Conservation (phyloP, 768 basidiomycete genomes). For the Leucocoprinus birnbaumii region DNA sequence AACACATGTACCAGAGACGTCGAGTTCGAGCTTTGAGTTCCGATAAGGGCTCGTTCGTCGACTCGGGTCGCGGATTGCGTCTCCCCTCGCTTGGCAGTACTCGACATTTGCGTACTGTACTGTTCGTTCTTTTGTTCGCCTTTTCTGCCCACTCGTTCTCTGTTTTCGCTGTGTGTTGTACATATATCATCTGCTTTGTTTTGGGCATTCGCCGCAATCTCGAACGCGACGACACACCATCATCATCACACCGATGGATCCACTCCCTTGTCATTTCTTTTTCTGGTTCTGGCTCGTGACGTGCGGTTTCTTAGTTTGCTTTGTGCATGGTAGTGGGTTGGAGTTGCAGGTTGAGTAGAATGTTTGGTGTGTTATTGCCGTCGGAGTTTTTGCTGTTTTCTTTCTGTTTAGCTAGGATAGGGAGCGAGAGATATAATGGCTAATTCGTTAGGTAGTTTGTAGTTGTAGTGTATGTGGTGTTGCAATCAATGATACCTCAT, state of each 20-base stretch:
- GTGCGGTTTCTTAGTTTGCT: neutral
- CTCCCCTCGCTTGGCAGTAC: too few relatives aligned
- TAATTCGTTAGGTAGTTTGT: slow-evolving; percentile 3
- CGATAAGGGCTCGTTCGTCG: slow-evolving; percentile 41
- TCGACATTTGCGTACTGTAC: too few relatives aligned
- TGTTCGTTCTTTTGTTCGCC: too few relatives aligned
- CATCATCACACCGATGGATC: slow-evolving; percentile 3
- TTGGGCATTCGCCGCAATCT: slow-evolving; percentile 2
- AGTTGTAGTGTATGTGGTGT: slow-evolving; percentile 1
- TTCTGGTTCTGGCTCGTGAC: neutral
- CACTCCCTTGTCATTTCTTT: neutral
- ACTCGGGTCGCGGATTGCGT: neutral
- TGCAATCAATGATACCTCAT: slow-evolving; percentile 4
- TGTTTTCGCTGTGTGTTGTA: slow-evolving; percentile 7
- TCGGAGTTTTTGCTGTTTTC: neutral
- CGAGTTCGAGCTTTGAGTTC: slow-evolving; percentile 83
- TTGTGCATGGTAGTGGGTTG: neutral
- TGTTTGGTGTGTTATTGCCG: neutral
- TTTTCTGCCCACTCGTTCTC: neutral
- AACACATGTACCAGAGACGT: slow-evolving; percentile 69
- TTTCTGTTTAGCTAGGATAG: neutral
- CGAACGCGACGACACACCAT: neutral
- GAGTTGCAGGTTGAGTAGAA: too few relatives aligned
- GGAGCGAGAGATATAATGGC: slow-evolving; percentile 1
- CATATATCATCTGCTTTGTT: slow-evolving; percentile 1